Conservation (phyloP, 805 yeast genomes). For the Diddensiella caesifluorescens region DNA sequence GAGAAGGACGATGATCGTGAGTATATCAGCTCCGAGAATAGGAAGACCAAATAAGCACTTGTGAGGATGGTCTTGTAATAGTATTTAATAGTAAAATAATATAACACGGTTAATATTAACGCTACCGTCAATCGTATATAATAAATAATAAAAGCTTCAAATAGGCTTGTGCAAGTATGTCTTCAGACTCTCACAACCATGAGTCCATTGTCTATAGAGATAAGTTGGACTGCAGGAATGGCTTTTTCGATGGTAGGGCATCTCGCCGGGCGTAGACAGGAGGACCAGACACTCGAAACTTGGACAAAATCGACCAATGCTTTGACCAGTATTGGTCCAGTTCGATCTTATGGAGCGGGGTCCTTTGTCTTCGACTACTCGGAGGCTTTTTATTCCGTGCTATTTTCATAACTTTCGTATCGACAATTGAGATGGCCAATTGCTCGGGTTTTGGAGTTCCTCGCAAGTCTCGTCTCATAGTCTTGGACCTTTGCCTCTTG, state of each 20-base stretch:
- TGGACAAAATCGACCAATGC: slow-evolving; percentile 7
- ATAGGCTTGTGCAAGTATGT: background rate
- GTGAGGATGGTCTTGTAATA: background rate
- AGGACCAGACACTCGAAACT: background rate
- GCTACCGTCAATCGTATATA: background rate
- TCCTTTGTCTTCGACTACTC: background rate
- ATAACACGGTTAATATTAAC: background rate
- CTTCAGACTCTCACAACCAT: background rate
- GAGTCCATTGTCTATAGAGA: background rate
- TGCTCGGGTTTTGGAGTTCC: too few species aligned
- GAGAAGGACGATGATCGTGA: slow-evolving; percentile 80
- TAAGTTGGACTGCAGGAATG: background rate
- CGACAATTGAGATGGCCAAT: too few species aligned
- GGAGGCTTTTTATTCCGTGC: background rate
- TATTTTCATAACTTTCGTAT: background rate
- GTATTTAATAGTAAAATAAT: background rate
- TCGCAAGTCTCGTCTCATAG: too few species aligned
- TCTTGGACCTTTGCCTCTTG: background rate
- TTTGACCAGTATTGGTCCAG: slow-evolving; percentile 10
- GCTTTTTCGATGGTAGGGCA: background rate
- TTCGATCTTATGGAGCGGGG: slow-evolving; percentile 3
- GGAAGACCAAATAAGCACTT: slow-evolving; percentile 2
- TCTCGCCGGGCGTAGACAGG: background rate
- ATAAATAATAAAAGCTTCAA: background rate
- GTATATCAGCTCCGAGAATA: slow-evolving; percentile 41